Evolutionary conservation across 1,139 yeast genomes (phyloP).

Genomic region (Protomyces arabidopsidicola): DNA sequence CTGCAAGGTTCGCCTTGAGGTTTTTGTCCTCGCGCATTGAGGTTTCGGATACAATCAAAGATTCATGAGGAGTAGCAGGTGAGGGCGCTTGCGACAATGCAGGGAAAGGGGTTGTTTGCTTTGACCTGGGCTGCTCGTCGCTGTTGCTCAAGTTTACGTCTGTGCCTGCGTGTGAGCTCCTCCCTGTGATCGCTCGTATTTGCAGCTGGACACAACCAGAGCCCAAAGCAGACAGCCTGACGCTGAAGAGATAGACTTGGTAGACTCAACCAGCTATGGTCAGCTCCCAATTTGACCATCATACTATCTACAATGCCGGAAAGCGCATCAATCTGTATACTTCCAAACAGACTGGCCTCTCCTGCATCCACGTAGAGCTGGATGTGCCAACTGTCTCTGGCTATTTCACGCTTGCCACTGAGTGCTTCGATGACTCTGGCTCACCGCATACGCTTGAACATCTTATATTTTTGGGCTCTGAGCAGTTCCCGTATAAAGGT

Average conservation of each 20-base stretch:
- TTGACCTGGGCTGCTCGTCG: too few species aligned
- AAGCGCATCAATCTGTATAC: slow-evolving; percentile 15
- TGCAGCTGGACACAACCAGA: too few species aligned
- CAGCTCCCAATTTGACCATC: slow-evolving; percentile 21
- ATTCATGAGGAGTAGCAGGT: too few species aligned
- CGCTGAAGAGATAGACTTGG: background rate
- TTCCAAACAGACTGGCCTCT: slow-evolving; percentile 59
- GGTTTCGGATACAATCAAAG: background rate
- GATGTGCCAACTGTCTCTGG: slow-evolving; percentile 90
- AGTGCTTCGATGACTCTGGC: slow-evolving; percentile 79
- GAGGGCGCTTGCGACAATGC: too few species aligned
- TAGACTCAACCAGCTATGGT: slow-evolving; percentile 2
- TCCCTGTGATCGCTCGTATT: too few species aligned
- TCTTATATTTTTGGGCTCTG: slow-evolving; percentile 88
- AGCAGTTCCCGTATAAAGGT: slow-evolving; percentile 86
- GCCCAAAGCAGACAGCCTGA: too few species aligned
- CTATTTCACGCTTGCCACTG: slow-evolving; percentile 91
- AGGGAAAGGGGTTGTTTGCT: too few species aligned
- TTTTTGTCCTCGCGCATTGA: slow-evolving; percentile 3
- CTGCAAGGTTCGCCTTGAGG: slow-evolving; percentile 22
- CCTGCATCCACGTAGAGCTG: slow-evolving; percentile 68
- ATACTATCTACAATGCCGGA: slow-evolving; percentile 2
- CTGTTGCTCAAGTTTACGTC: too few species aligned
- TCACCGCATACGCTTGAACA: slow-evolving; percentile 92
- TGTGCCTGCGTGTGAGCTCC: too few species aligned